Evolutionary conservation across 352 stramenopile species (phyloP).

Genomic region (Phytophthora lateralis): DNA sequence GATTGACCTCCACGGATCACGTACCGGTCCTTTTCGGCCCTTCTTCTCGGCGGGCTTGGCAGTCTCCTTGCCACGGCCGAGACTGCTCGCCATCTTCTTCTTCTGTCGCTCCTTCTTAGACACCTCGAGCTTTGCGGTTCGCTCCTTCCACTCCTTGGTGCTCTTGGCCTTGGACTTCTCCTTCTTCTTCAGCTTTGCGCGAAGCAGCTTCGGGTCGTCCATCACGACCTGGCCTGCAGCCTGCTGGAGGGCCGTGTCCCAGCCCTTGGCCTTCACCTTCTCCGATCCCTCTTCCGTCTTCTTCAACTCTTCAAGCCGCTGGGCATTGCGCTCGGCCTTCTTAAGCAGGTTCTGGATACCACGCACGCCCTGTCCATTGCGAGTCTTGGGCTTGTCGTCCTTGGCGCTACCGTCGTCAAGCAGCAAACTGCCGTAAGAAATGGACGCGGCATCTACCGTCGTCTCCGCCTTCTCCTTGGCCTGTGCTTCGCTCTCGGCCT

Average conservation of each 20-base stretch:
- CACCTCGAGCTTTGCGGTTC: conserved; percentile 58
- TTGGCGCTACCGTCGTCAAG: conserved; percentile 61
- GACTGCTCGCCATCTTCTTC: conserved; percentile 52
- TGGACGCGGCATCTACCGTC: conserved; percentile 34
- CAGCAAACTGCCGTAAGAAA: conserved; percentile 82
- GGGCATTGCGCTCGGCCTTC: conserved; percentile 79
- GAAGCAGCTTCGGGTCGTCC: conserved; percentile 80
- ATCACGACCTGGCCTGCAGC: conserved; percentile 66
- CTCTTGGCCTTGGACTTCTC: conserved; percentile 83
- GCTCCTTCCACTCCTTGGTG: conserved; percentile 79
- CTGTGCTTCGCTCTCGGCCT: conserved; percentile 21
- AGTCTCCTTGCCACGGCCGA: conserved; percentile 27
- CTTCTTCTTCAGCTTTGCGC: conserved; percentile 87
- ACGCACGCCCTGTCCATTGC: conserved; percentile 70
- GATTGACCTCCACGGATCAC: conserved; percentile 3
- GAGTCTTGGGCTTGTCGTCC: conserved; percentile 65
- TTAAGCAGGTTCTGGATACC: conserved; percentile 83
- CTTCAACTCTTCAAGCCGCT: conserved; percentile 79
- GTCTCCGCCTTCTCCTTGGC: conserved; percentile 18
- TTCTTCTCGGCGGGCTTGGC: conserved; percentile 46
- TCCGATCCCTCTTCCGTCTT: conserved; percentile 78
- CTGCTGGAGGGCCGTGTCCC: conserved; percentile 79
- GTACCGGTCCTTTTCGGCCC: conserved; percentile 45
- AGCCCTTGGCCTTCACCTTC: conserved; percentile 65
- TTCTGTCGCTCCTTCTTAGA: conserved; percentile 71